Conservation (phyloP, 1,139 yeast species). For the Debaryomyces nepalensis region DNA sequence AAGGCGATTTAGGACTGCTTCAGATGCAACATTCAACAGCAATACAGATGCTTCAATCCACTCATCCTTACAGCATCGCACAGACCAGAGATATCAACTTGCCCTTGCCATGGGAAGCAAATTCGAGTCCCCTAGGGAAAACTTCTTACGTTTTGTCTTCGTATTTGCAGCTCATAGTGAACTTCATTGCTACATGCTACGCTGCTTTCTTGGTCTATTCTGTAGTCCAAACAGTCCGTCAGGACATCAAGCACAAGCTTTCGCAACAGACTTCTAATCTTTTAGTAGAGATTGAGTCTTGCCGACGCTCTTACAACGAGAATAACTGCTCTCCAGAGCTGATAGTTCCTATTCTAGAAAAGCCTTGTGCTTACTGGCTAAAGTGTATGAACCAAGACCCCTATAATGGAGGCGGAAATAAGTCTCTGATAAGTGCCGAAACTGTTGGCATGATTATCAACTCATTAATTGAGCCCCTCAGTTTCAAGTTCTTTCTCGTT, state of each 20-base stretch:
- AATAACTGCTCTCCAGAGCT: constrained; percentile 62
- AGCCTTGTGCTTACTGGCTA: constrained; percentile 62
- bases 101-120: constrained; percentile 56
- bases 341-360: constrained; percentile 63
- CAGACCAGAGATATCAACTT: constrained; percentile 19
- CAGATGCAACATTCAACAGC: not conserved
- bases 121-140: constrained; percentile 41
- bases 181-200: constrained; percentile 48
- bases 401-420: constrained; percentile 39
- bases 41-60: not conserved
- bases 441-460: constrained; percentile 67
- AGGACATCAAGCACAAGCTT: constrained; percentile 57
- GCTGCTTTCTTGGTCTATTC: constrained; percentile 46
- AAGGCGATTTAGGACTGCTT: not conserved
- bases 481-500: constrained; percentile 56
- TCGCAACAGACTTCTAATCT: constrained; percentile 42
- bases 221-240: constrained; percentile 50
- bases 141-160: constrained; percentile 60
- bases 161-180: constrained; percentile 58
- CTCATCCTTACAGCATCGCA: not conserved
- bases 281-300: constrained; percentile 48
- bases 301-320: constrained; percentile 53
- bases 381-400: constrained; percentile 66
- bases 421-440: constrained; percentile 61
- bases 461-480: constrained; percentile 66